Percentiles rank a stretch among this genome's conserved stretches.
Conservation (phyloP, 2,329 filamentous ascomycete genomes). For the Paramyrothecium roridum region DNA sequence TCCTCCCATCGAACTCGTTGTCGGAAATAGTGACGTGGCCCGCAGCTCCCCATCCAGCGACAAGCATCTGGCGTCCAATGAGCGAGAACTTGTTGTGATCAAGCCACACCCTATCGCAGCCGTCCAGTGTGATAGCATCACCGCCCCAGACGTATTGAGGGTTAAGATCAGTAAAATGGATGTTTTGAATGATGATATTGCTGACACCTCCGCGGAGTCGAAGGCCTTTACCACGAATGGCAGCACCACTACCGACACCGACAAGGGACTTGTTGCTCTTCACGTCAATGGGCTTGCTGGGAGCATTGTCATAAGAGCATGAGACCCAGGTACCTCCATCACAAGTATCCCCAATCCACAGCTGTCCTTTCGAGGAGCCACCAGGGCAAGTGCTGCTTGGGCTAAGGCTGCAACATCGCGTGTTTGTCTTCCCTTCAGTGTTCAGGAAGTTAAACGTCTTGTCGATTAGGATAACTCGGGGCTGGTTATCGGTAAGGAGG, state of each 20-base stretch:
- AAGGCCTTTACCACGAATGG: conserved; percentile 36
- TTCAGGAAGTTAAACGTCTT: conserved; percentile 54
- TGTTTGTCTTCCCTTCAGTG: conserved; percentile 49
- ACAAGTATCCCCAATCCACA: conserved; percentile 59
- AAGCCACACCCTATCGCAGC: conserved; percentile 29
- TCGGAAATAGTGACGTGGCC: conserved; percentile 59
- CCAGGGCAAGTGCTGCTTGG: conserved; percentile 48
- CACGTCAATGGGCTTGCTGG: too few relatives aligned
- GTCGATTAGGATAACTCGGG: conserved; percentile 57
- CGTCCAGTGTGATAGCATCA: conserved; percentile 29
- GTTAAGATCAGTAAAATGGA: conserved; percentile 22
- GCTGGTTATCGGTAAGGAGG: too few relatives aligned
- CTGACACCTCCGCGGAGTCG: conserved; percentile 23
- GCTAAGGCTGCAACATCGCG: conserved; percentile 57
- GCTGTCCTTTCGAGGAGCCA: conserved; percentile 56
- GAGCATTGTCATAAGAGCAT: too few relatives aligned
- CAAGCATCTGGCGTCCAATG: conserved; percentile 59
- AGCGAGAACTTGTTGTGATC: conserved; percentile 48
- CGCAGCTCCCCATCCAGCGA: conserved; percentile 50
- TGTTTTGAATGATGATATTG: conserved; percentile 35
- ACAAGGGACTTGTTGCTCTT: conserved; percentile 27
- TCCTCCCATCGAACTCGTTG: conserved; percentile 54
- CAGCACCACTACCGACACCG: conserved; percentile 31
- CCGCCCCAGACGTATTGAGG: conserved; percentile 34
- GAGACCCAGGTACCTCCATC: conserved; percentile 27